phyloP scores from a whole-genome alignment of 139 green algal species.

The Trebouxia sp. region DNA sequence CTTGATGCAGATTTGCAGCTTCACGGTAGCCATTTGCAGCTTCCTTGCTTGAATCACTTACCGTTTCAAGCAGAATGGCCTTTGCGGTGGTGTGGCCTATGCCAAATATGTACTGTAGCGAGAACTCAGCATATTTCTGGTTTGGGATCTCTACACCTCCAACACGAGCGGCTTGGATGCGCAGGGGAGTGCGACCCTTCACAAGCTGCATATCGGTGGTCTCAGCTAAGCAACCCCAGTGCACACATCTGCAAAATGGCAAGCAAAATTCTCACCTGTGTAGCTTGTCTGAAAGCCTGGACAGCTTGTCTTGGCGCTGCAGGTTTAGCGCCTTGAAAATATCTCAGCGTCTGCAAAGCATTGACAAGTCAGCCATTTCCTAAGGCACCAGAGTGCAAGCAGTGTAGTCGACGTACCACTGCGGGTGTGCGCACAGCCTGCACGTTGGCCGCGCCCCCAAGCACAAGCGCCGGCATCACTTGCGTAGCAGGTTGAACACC shows the following conservation, averaged over 20 bases:
- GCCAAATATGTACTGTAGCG: constrained; percentile 97
- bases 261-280: neutral
- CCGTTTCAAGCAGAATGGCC: constrained; percentile 81
- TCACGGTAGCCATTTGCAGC: neutral
- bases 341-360: neutral
- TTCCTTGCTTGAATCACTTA: neutral
- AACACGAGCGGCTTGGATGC: constrained; percentile 86
- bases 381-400: too few species aligned
- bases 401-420: too few species aligned
- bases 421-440: too few species aligned
- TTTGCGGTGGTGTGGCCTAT: constrained; percentile 92
- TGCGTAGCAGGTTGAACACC: too few species aligned
- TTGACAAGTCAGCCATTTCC: neutral
- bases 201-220: neutral
- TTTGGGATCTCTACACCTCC: constrained; percentile 99
- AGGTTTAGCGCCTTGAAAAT: neutral
- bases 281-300: neutral
- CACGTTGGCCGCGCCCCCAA: too few species aligned
- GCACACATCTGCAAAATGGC: too few species aligned
- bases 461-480: too few species aligned
- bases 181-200: constrained; percentile 53
- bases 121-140: constrained; percentile 93
- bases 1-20: neutral
- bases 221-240: too few species aligned
- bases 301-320: neutral